Base-by-base conservation (phyloP, 148 eudicot species). In the Spergularia marina region DNA sequence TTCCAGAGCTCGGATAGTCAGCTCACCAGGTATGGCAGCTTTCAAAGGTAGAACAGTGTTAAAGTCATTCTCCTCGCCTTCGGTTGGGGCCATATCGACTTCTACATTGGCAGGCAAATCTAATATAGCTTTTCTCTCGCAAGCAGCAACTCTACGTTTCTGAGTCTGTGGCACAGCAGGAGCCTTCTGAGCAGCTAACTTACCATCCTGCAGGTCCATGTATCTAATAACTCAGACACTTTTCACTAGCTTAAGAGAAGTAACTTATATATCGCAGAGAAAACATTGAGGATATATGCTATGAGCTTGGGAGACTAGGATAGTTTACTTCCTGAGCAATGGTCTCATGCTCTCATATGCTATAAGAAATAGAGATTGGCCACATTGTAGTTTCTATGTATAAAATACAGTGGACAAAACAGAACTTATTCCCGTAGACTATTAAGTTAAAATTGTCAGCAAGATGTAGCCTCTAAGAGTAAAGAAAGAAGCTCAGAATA, bases 21-120 rank as follows among this genome's bases (percentile, higher is more conserved):
- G 63, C 80, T 74, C 80, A 92, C 97, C 94, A 53, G 84, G 87
- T 66, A 77, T 63, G 57, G 83, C 66, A 77, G 85, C 70, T 63
- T 81, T 76, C 74, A 83, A 60, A 40, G 86, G 87, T 63, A 85
- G 61, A 78, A 80, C 66, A 15, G 76, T 79, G 54, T 81, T 70
- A 69, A 77, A 76, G 74, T 86, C 87, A 78, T 82, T 86, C 18
- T 71, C 85, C 44, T 72, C 70, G 0, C 63, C 69, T 39, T 57
- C 76, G 54, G 70, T 74, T 70, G 83, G 73, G 80, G 84, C 54
- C 82, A 81, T 53, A 65, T 88, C 87, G 51, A 68, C 75, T 67
- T 83, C 82, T 61, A 68, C 73, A 71, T 80, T 80, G 57, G 78
- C 86, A 70, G 80, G 81, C 78, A 70, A 84, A 81, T 78, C 82